These are phyloP conservation scores for Sugiyamaella paludigena DNA, from an alignment of 1,139 yeast genomes.

Conservation along the genomic window DNA sequence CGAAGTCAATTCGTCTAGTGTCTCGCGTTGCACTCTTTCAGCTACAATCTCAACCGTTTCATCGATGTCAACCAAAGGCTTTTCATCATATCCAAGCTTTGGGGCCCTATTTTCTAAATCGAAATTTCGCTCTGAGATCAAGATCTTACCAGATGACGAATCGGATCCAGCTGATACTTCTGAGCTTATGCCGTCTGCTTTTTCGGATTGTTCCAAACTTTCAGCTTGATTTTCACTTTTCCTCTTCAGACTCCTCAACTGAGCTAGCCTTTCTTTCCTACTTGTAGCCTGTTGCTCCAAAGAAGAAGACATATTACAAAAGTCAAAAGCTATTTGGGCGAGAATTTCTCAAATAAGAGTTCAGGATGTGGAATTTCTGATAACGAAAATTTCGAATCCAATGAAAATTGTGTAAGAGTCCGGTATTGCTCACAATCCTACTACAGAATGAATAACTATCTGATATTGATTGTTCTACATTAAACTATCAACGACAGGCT, in stretches of 20 bases:
- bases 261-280: slow-evolving; percentile 42
- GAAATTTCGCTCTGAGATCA: slow-evolving; percentile 35
- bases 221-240: slow-evolving; percentile 22
- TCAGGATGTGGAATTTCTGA: too few species aligned
- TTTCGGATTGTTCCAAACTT: slow-evolving; percentile 4
- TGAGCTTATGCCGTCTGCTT: neutral
- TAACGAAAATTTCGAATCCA: too few species aligned
- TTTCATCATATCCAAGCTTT: slow-evolving; percentile 37
- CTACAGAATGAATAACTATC: too few species aligned
- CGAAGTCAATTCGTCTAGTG: slow-evolving; percentile 29
- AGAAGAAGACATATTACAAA: slow-evolving; percentile 27
- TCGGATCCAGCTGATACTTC: neutral
- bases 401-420: too few species aligned
- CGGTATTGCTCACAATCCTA: neutral
- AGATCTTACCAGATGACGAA: neutral
- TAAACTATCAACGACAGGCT: too few species aligned
- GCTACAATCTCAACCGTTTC: slow-evolving; percentile 42
- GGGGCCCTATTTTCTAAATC: slow-evolving; percentile 37
- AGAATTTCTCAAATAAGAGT: too few species aligned
- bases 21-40: slow-evolving; percentile 34
- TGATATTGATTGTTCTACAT: too few species aligned
- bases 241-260: slow-evolving; percentile 37
- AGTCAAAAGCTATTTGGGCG: neutral
- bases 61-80: slow-evolving; percentile 33
- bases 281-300: slow-evolving; percentile 41